Base-by-base conservation (phyloP, 2,329 filamentous ascomycete species). In the Venturiaceae sp. region DNA sequence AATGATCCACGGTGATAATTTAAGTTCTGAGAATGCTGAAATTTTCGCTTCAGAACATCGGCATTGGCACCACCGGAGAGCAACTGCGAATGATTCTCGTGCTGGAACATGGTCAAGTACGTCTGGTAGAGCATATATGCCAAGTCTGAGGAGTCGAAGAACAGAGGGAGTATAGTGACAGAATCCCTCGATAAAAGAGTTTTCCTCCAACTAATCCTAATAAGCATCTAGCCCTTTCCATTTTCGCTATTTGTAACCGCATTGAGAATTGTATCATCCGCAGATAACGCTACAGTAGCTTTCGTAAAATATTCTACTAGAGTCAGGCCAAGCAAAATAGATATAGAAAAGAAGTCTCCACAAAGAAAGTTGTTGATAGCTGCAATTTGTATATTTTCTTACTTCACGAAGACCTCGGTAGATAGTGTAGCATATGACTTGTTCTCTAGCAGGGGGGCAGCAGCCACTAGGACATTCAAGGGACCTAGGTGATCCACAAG, bases 231-330 rank as follows among this genome's bases (percentile, higher is more conserved):
- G 26, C 13, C 34, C 11, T 47, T 28, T 23, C 44, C 13, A 30
- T 3, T 28, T 3, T 16, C 23, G 11, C 44, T 16, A 30, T 30
- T 30, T 4, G 5, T 3, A 11, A 47, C 2, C 4, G 44, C 44
- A 26, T 47, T 47, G 3, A 47, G 8, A 21, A 47, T 16, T 2
- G 9, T 23, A 4, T 39, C 47, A 13, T 66, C 64, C 3, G 66
- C 56, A 30, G 60, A 60, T 26, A 63, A 75, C 64, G 62, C 60
- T 3, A 61, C 57, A 16, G 61, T 60, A 28, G 62, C 52, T 33
- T 81, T 80, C 2, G 79, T 79, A 74, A 74, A 81, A 63, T 75
- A 78, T 61, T 80, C 77, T 7, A 76, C 67, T 1, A 77, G 75
- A 0, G 66, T 71, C 33, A 85, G 63, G 0, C 81, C 82, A 3